Evolutionary conservation across 495 filamentous ascomycete genomes (phyloP), one percentile per base, ranked within the genome.

Genomic region (Penicillium canariense): DNA sequence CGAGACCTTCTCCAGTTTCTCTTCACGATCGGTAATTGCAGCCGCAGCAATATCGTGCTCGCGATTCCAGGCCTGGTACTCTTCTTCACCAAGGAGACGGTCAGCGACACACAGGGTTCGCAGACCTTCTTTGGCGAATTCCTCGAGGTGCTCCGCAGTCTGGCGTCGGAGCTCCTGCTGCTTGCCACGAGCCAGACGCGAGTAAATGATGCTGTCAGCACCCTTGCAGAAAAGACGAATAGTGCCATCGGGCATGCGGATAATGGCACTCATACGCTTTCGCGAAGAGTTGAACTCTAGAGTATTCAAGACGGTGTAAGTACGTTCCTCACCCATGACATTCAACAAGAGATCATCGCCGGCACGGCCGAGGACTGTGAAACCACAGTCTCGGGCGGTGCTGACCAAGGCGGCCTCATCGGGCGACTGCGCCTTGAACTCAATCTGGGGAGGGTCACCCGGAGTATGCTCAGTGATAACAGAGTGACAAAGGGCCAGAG

Each of bases 221-320:
- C 95, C 95, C 70, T 99, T 99, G 77, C 95, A 99, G 68, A 95
- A 96, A 1, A 99, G 82, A 25, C 92, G 78, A 46, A 99, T 97
- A 55, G 81, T 86, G 32, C 91, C 91, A 64, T 97, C 85, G 4
- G 95, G 95, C 93, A 97, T 97, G 52, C 86, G 84, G 36, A 99
- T 86, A 54, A 99, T 97, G 1, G 94, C 88, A 70, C 95, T 97
- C 95, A 99, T 99, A 51, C 95, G 84, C 70, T 99, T 99, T 61
- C 95, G 80, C 7, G 89, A 87, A 3, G 94, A 97, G 71, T 97
- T 97, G 77, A 99, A 99, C 66, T 99, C 95, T 34, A 99, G 83
- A 5, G 89, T 96, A 68, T 96, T 97, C 32, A 99, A 81, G 18
- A 99, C 88, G 9, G 84, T 86, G 64, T 89, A 99, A 38, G 89